A percentile compares a stretch with the other conserved stretches of the same genome.
phyloP scores from a whole-genome alignment of 495 filamentous ascomycete species.

The Trichocladium uniseriatum region DNA sequence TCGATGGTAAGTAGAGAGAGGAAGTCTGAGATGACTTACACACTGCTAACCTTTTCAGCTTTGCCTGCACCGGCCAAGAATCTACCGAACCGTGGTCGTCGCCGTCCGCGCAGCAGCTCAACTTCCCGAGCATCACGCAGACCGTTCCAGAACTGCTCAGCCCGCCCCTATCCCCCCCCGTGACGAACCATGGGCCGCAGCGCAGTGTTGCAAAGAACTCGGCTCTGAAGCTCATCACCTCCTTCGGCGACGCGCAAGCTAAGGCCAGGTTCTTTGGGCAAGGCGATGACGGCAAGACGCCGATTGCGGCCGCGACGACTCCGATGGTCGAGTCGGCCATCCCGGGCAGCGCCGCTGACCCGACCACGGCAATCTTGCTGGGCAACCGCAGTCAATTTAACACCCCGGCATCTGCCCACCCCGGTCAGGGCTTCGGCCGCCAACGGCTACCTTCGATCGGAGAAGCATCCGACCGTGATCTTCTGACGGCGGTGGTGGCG shows the following conservation, averaged over 20 bases:
- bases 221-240: conserved; percentile 87
- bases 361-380: conserved; percentile 58
- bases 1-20: conserved; percentile 49
- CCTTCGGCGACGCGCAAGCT: conserved; percentile 58
- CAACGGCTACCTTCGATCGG: conserved; percentile 76
- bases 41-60: conserved; percentile 33
- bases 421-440: conserved; percentile 57
- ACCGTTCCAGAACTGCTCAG: conserved; percentile 46
- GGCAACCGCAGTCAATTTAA: conserved; percentile 47
- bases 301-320: conserved; percentile 69
- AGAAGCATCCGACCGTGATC: conserved; percentile 49
- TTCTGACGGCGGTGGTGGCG: conserved; percentile 19
- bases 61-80: conserved; percentile 70
- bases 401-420: conserved; percentile 64
- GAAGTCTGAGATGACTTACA: background rate
- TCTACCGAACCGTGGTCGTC: conserved; percentile 75
- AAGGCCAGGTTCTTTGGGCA: conserved; percentile 60
- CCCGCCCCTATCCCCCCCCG: conserved; percentile 50
- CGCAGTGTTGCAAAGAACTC: conserved; percentile 62
- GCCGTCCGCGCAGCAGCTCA: conserved; percentile 62
- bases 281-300: conserved; percentile 60
- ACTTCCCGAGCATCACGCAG: conserved; percentile 40
- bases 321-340: conserved; percentile 89
- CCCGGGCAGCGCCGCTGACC: conserved; percentile 56
- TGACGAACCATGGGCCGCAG: conserved; percentile 41